phyloP scores from a whole-genome alignment of 495 filamentous ascomycete species.

The Neurospora africana region DNA sequence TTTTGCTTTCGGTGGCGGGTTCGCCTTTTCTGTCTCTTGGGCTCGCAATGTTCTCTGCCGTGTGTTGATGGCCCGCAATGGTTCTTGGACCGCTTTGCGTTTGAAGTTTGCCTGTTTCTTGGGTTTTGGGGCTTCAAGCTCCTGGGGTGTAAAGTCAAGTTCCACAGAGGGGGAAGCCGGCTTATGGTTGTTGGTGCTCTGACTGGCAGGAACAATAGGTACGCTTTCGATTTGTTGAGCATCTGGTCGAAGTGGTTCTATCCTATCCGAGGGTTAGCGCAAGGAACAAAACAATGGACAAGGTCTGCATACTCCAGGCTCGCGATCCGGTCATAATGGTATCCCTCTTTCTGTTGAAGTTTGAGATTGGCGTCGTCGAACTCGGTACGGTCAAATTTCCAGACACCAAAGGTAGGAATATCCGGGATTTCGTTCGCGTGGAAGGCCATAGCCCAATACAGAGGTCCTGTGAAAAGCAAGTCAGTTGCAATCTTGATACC shows the following conservation, averaged over 20 bases:
- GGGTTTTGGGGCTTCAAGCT: background rate
- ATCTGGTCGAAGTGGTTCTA: background rate
- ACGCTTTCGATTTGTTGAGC: background rate
- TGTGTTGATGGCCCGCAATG: background rate
- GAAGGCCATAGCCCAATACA: slow-evolving; percentile 13
- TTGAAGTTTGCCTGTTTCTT: background rate
- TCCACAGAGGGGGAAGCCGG: background rate
- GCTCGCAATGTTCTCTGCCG: background rate
- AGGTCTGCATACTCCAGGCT: slow-evolving; percentile 2
- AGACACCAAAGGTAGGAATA: slow-evolving; percentile 8
- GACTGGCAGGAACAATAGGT: background rate
- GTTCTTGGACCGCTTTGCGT: background rate
- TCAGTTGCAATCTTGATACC: too few relatives aligned
- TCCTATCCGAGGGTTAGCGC: background rate
- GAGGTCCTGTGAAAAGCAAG: background rate
- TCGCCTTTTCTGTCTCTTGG: background rate
- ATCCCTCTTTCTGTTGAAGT: slow-evolving; percentile 7
- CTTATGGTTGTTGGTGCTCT: background rate
- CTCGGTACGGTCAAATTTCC: slow-evolving; percentile 9
- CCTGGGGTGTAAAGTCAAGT: background rate
- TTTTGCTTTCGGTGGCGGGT: background rate
- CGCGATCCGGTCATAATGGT: slow-evolving; percentile 3
- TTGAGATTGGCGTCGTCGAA: slow-evolving; percentile 13
- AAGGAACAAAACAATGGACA: background rate
- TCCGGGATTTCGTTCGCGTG: slow-evolving; percentile 6